Conservation (phyloP, 306 rosid genomes). For the Alnus rubra region DNA sequence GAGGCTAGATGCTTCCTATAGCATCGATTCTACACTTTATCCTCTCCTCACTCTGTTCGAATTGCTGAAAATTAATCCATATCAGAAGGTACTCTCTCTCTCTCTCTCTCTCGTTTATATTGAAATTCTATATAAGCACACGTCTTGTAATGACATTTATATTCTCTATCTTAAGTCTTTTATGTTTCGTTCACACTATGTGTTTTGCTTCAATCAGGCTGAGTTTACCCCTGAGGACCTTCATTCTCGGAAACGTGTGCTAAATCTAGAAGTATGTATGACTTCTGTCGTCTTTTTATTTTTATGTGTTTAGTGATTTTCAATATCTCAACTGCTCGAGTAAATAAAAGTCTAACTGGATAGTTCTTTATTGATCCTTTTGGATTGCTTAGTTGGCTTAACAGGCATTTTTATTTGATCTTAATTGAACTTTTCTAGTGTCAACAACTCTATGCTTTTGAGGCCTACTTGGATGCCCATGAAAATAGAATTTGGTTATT, state of each 20-base stretch:
- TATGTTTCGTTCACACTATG: background rate
- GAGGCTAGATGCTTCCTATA: conserved; percentile 56
- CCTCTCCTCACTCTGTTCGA: conserved; percentile 65
- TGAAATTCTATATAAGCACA: background rate
- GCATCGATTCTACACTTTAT: conserved; percentile 49
- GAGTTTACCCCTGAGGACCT: conserved; percentile 78
- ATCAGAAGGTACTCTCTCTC: conserved; percentile 44
- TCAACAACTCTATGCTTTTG: background rate
- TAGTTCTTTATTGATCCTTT: background rate
- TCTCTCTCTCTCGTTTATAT: background rate
- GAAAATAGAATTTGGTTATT: background rate
- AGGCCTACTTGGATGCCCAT: background rate
- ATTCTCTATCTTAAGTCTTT: background rate
- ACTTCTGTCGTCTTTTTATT: background rate
- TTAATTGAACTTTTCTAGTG: background rate
- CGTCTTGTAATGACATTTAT: background rate
- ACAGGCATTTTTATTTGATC: background rate
- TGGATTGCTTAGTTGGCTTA: background rate
- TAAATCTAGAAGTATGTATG: conserved; percentile 52
- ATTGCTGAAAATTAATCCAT: conserved; percentile 60
- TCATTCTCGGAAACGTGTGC: conserved; percentile 66
- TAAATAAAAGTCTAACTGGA: background rate
- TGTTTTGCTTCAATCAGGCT: conserved; percentile 50
- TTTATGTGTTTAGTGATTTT: background rate
- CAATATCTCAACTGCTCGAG: background rate